phyloP scores from a whole-genome alignment of 306 rosid genomes.

The Dalbergia cochinchinensis region DNA sequence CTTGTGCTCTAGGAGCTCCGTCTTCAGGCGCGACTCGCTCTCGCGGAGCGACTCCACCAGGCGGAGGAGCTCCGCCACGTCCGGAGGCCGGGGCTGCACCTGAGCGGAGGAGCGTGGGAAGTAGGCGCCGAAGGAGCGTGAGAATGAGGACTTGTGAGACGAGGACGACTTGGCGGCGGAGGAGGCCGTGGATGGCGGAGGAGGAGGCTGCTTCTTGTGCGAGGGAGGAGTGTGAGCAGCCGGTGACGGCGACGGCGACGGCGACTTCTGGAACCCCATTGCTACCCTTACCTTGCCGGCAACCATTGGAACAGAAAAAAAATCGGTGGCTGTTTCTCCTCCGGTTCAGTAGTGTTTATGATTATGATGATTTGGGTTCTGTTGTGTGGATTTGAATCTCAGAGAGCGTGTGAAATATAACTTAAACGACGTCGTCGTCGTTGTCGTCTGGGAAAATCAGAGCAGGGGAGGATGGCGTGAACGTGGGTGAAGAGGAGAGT shows the following conservation, averaged over 20 bases:
- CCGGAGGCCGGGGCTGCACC: constrained; percentile 96
- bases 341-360: not conserved
- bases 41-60: constrained; percentile 90
- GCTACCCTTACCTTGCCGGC: constrained; percentile 89
- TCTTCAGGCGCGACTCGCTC: constrained; percentile 87
- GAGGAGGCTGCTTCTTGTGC: constrained; percentile 58
- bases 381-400: constrained; percentile 51
- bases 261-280: constrained; percentile 88
- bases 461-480: not conserved
- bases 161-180: constrained; percentile 53
- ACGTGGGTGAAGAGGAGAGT: not conserved
- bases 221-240: constrained; percentile 58
- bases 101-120: constrained; percentile 96
- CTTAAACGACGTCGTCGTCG: constrained; percentile 61
- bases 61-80: constrained; percentile 86
- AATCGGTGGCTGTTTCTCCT: not conserved
- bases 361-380: not conserved
- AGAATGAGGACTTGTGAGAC: constrained; percentile 80
- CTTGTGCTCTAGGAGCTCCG: constrained; percentile 89
- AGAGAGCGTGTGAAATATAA: constrained; percentile 27
- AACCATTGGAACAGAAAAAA: constrained; percentile 55
- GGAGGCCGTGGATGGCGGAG: constrained; percentile 59
- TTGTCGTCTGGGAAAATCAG: constrained; percentile 22
- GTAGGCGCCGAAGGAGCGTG: constrained; percentile 84
- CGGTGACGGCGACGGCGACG: constrained; percentile 55